phyloP scores from a whole-genome alignment of 2,329 filamentous ascomycete genomes.

The Stemphylium lycopersici region DNA sequence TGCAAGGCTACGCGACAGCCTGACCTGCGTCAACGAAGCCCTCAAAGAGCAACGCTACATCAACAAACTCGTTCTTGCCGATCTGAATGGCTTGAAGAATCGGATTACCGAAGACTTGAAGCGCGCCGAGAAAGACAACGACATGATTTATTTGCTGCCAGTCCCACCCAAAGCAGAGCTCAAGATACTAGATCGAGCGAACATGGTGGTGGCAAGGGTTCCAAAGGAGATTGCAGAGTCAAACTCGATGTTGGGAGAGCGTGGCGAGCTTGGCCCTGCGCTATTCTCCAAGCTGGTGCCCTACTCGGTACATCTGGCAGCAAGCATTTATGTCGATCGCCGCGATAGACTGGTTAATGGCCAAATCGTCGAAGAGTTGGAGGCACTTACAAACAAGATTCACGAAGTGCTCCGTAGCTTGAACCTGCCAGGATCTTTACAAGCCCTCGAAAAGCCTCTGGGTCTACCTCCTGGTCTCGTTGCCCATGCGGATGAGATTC shows the following conservation, averaged over 20 bases:
- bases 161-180: conserved; percentile 90
- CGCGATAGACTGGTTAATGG: conserved; percentile 90
- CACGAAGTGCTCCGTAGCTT: conserved; percentile 80
- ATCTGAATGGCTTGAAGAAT: conserved; percentile 81
- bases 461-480: conserved; percentile 84
- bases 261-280: conserved; percentile 79
- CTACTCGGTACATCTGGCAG: conserved; percentile 92
- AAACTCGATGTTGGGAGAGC: conserved; percentile 78
- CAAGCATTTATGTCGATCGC: conserved; percentile 92
- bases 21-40: conserved; percentile 82
- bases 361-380: conserved; percentile 82
- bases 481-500: conserved; percentile 91
- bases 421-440: conserved; percentile 88
- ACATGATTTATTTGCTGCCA: conserved; percentile 87
- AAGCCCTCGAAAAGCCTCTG: conserved; percentile 92
- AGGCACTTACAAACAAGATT: conserved; percentile 78
- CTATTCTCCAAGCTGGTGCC: conserved; percentile 92
- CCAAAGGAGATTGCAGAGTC: conserved; percentile 84
- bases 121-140: conserved; percentile 93
- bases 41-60: conserved; percentile 84
- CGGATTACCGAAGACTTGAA: conserved; percentile 87
- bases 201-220: conserved; percentile 81
- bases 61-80: conserved; percentile 79
- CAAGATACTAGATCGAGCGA: conserved; percentile 81
- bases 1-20: conserved; percentile 79